Conservation (phyloP, 139 green algal genomes). For the Chlorella sp. region DNA sequence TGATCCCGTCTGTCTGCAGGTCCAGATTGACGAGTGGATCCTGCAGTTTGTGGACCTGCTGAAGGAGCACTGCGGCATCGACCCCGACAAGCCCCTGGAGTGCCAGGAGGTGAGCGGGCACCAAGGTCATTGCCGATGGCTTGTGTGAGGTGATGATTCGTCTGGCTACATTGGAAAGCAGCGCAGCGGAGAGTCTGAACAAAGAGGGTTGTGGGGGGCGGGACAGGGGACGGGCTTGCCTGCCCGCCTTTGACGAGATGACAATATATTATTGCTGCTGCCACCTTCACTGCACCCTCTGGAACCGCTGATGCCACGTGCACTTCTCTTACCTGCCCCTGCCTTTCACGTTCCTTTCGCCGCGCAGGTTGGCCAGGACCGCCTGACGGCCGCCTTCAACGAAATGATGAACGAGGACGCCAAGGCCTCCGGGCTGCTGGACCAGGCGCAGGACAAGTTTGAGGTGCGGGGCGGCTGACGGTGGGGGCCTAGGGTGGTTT, state of each 20-base stretch:
- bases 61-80: constrained; percentile 73
- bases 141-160: too few species aligned
- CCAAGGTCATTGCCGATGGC: constrained; percentile 7
- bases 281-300: neutral
- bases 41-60: constrained; percentile 91
- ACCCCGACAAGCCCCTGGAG: constrained; percentile 83
- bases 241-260: too few species aligned
- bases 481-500: neutral
- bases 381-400: constrained; percentile 40
- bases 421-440: constrained; percentile 77
- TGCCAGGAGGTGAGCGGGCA: constrained; percentile 70
- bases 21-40: constrained; percentile 89
- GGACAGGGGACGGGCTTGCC: too few species aligned
- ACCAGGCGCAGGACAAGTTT: constrained; percentile 84
- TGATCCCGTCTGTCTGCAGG: neutral
- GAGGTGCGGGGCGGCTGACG: constrained; percentile 1
- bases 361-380: constrained; percentile 40
- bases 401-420: constrained; percentile 51
- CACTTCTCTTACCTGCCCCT: neutral
- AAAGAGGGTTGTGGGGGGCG: too few species aligned
- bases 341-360: neutral
- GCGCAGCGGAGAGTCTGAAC: too few species aligned
- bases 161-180: too few species aligned
- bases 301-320: neutral
- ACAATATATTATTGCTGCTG: too few species aligned